These are phyloP conservation scores for Botrytis tulipae DNA, from an alignment of 2,329 filamentous ascomycete genomes.

Conservation along the genomic window DNA sequence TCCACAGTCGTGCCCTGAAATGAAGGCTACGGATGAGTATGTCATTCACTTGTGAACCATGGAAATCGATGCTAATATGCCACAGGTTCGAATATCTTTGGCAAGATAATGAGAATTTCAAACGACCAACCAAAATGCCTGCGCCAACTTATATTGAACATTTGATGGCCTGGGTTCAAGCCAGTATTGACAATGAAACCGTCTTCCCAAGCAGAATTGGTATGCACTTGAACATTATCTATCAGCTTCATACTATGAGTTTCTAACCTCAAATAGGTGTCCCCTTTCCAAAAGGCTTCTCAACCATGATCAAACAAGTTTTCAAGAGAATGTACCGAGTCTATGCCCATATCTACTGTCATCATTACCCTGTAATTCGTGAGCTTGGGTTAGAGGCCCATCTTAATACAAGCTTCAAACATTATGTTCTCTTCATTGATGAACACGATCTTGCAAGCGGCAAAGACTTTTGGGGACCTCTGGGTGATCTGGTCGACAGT, in stretches of 20 bases:
- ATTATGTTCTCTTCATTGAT: constrained; percentile 97
- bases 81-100: constrained; percentile 94
- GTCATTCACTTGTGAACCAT: constrained; percentile 33
- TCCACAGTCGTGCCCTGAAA: constrained; percentile 93
- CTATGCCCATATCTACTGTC: constrained; percentile 99
- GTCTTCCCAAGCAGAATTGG: constrained; percentile 94
- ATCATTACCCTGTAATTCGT: constrained; percentile 96
- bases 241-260: constrained; percentile 28
- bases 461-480: constrained; percentile 94
- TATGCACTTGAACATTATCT: constrained; percentile 53
- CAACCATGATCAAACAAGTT: constrained; percentile 83
- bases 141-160: constrained; percentile 98
- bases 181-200: constrained; percentile 90
- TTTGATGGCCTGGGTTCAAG: constrained; percentile 94
- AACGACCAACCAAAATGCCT: constrained; percentile 95
- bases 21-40: constrained; percentile 99
- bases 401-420: constrained; percentile 98
- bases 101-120: constrained; percentile 94
- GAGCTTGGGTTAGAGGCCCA: constrained; percentile 95
- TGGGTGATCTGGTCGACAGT: constrained; percentile 94
- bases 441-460: constrained; percentile 90
- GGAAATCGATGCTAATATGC: constrained; percentile 19
- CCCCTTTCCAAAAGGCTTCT: constrained; percentile 91
- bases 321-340: constrained; percentile 99
- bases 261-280: constrained; percentile 57